A percentile compares a stretch with the other conserved stretches of the same genome.
Evolutionary conservation across 805 yeast species (phyloP).

Genomic region (Metschnikowia lochheadii): DNA sequence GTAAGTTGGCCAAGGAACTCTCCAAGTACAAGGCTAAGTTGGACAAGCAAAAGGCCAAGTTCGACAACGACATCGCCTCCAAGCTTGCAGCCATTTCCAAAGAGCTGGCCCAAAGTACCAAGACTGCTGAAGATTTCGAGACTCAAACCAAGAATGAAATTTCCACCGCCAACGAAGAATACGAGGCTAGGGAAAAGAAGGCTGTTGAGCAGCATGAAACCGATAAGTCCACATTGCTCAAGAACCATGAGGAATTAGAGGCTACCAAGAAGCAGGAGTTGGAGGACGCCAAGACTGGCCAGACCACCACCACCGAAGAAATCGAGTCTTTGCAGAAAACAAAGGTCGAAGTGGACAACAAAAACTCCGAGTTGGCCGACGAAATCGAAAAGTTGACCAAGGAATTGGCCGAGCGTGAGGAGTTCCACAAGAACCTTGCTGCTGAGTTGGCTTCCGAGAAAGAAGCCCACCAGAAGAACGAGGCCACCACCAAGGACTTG

Average conservation of each 20-base stretch:
- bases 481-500: constrained; percentile 39
- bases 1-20: constrained; percentile 33
- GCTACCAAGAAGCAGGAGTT: constrained; percentile 43
- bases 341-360: constrained; percentile 37
- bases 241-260: constrained; percentile 43
- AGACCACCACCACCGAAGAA: constrained; percentile 40
- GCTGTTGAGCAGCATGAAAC: constrained; percentile 44
- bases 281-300: constrained; percentile 38
- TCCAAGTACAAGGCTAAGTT: constrained; percentile 36
- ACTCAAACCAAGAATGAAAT: constrained; percentile 40
- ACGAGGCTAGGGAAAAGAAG: constrained; percentile 41
- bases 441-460: constrained; percentile 28
- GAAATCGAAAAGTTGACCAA: constrained; percentile 42
- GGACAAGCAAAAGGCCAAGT: constrained; percentile 34
- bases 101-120: constrained; percentile 26
- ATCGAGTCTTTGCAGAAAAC: constrained; percentile 43
- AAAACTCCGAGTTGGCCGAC: constrained; percentile 34
- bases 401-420: constrained; percentile 37
- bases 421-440: constrained; percentile 30
- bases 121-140: constrained; percentile 33
- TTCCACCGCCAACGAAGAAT: constrained; percentile 42
- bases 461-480: constrained; percentile 25
- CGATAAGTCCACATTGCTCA: constrained; percentile 40
- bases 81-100: constrained; percentile 24
- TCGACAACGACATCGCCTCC: constrained; percentile 39